Base-by-base conservation (phyloP, 441 rosid species). In the Syzygium syzygioides region DNA sequence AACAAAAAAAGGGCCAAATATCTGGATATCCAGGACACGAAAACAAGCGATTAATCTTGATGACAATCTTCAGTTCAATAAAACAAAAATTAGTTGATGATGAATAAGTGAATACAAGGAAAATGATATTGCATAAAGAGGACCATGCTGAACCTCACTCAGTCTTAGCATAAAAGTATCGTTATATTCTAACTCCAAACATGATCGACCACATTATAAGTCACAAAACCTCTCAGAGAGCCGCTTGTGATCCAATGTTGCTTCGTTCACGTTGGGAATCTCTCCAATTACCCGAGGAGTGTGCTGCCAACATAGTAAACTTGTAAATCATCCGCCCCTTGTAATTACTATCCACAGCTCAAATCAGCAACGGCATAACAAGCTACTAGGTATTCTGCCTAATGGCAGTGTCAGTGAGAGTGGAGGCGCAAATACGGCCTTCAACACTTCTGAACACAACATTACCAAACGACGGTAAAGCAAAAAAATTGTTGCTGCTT, bases 211-310 rank as follows among this genome's bases (percentile, higher is more conserved):
- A 7, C 62, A 55, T 80, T 11, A 41, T 14, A n/a, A 48, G 60
- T 45, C 57, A 85, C 68, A 91, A 85, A 90, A 96, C 99, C 99
- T 96, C 92, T 93, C 97, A 93, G 98, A 98, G 86, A 98, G 95
- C 25, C 97, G 94, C 90, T 92, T 96, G 91, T 98, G 99, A 91
- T 98, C 98, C 90, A 96, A 91, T 87, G 95, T 92, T 89, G 99
- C 99, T 91, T 98, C 98, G 89, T 92, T 95, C 86, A 93, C 93
- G 90, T 96, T 96, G 8, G 99, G 99, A 89, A 96, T 96, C 90
- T 93, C 90, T 83, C 94, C 95, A 92, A 95, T 96, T 71, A 98
- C 90, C 89, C 98, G 96, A 64, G 99, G 99, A 64, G 97, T 96
- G 91, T 93, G 99, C 99, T 98, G 96, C 90, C 91, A 93, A 91